phyloP scores from a whole-genome alignment of 352 stramenopile species.

The Phytophthora foliorum region DNA sequence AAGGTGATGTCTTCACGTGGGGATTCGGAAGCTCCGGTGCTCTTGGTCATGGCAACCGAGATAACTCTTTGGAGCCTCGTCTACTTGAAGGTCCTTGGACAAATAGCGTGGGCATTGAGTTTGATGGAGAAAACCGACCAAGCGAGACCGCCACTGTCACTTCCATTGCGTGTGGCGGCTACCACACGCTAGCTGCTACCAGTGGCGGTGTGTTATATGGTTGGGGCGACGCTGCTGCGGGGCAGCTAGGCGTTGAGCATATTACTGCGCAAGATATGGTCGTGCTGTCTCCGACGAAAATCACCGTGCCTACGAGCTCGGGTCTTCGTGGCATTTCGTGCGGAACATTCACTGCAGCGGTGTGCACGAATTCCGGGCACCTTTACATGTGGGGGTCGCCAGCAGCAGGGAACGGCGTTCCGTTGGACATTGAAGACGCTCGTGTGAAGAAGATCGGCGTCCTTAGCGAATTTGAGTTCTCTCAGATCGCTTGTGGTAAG shows the following conservation, averaged over 20 bases:
- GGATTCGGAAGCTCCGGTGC: constrained; percentile 87
- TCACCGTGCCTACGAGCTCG: constrained; percentile 37
- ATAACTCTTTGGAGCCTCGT: constrained; percentile 63
- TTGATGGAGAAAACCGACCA: constrained; percentile 15
- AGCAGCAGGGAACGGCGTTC: constrained; percentile 72
- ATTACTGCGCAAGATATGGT: constrained; percentile 64
- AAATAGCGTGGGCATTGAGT: constrained; percentile 14
- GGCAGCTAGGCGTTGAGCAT: constrained; percentile 69
- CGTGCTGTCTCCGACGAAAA: constrained; percentile 56
- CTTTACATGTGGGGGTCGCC: constrained; percentile 82
- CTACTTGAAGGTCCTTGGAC: constrained; percentile 50
- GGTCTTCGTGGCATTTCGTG: constrained; percentile 60
- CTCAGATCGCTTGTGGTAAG: constrained; percentile 72
- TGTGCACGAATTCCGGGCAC: constrained; percentile 59
- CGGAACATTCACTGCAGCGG: constrained; percentile 72
- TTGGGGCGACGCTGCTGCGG: constrained; percentile 81
- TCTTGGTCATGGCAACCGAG: constrained; percentile 66
- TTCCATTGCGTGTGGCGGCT: constrained; percentile 74
- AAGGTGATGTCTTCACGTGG: constrained; percentile 87
- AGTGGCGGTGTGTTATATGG: constrained; percentile 68
- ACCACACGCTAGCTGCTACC: constrained; percentile 75
- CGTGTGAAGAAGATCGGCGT: constrained; percentile 51
- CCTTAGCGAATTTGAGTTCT: constrained; percentile 58
- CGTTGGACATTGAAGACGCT: constrained; percentile 63
- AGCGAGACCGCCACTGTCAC: constrained; percentile 22